Evolutionary conservation across 148 eudicot genomes (phyloP).

Genomic region (Fagopyrum homotropicum): DNA sequence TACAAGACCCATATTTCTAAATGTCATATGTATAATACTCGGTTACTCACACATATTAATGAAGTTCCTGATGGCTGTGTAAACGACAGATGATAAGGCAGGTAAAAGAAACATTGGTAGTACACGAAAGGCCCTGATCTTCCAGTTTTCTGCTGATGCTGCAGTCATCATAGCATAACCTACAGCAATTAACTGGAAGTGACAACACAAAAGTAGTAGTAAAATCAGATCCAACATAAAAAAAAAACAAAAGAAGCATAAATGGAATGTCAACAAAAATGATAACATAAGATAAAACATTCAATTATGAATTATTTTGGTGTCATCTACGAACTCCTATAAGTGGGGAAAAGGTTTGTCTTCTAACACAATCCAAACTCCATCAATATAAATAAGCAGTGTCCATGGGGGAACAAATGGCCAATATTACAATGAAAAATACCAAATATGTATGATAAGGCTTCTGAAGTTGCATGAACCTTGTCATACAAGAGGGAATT

Average conservation of each 20-base stretch:
- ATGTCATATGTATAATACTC: constrained; percentile 17
- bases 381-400: not conserved
- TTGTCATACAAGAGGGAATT: not conserved
- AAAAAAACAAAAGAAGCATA: not conserved
- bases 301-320: not conserved
- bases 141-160: constrained; percentile 66
- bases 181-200: constrained; percentile 72
- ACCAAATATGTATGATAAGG: not conserved
- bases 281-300: not conserved
- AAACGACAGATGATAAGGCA: constrained; percentile 38
- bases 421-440: not conserved
- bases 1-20: not conserved
- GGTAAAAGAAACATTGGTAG: constrained; percentile 90
- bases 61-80: constrained; percentile 49
- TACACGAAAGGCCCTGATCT: constrained; percentile 77
- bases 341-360: not conserved
- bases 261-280: not conserved
- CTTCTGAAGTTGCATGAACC: not conserved
- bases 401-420: not conserved
- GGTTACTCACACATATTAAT: constrained; percentile 50
- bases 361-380: constrained; percentile 1
- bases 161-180: constrained; percentile 84
- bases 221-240: not conserved
- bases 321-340: not conserved
- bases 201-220: not conserved